A percentile compares a stretch with the other conserved stretches of the same genome.
These are phyloP conservation scores for Stagonosporopsis chrysanthemi DNA, from an alignment of 2,329 filamentous ascomycete genomes.

Conservation along the genomic window DNA sequence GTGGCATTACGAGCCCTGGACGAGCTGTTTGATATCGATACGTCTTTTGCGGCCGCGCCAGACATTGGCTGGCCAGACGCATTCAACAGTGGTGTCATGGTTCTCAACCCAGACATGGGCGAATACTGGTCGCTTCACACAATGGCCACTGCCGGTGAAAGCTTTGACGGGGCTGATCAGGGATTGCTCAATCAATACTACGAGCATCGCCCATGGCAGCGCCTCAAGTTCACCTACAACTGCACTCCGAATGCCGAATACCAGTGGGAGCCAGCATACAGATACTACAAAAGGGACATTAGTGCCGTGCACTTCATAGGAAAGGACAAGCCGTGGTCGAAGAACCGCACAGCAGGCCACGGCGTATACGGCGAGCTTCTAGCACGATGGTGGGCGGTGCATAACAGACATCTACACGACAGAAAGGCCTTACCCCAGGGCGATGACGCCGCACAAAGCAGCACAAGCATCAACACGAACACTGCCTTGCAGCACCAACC, in stretches of 20 bases:
- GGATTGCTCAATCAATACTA: constrained; percentile 96
- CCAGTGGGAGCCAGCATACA: constrained; percentile 95
- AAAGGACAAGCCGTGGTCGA: constrained; percentile 82
- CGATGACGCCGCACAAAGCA: constrained; percentile 12
- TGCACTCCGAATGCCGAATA: constrained; percentile 96
- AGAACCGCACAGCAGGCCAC: constrained; percentile 56
- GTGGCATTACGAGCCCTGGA: constrained; percentile 91
- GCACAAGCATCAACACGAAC: constrained; percentile 18
- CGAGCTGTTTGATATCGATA: constrained; percentile 79
- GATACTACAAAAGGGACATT: constrained; percentile 89
- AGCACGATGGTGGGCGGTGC: constrained; percentile 91
- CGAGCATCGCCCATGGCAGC: constrained; percentile 76
- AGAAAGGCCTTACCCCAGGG: constrained; percentile 9
- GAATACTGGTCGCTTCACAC: constrained; percentile 87
- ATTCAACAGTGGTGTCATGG: constrained; percentile 99
- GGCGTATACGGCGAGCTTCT: constrained; percentile 83
- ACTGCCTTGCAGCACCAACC: constrained; percentile 27
- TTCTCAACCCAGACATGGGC: constrained; percentile 81
- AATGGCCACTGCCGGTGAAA: constrained; percentile 85
- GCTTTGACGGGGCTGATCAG: constrained; percentile 97
- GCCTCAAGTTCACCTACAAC: constrained; percentile 94
- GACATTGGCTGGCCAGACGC: constrained; percentile 98
- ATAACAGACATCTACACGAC: constrained; percentile 80
- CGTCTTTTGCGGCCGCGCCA: constrained; percentile 75
- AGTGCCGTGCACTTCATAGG: constrained; percentile 96